Evolutionary conservation across 2,329 filamentous ascomycete species (phyloP).

Genomic region (Furcasterigmium furcatum): DNA sequence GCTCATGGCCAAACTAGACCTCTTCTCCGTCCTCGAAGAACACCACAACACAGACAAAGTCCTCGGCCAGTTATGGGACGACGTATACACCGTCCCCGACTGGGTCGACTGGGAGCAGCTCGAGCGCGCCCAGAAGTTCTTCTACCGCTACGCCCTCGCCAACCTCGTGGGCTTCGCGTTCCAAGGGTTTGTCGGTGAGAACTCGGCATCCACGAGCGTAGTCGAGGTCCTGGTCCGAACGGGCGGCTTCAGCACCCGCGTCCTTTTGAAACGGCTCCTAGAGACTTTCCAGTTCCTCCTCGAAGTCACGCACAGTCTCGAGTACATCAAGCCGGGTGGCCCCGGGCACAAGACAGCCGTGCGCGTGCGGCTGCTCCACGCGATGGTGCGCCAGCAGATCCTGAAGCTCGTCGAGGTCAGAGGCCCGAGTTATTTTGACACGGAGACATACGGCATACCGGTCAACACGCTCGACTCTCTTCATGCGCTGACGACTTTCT

Average conservation of each 20-base stretch:
- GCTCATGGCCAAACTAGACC: slow-evolving; percentile 4
- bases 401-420: slow-evolving; percentile 48
- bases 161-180: slow-evolving; percentile 48
- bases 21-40: slow-evolving; percentile 21
- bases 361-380: slow-evolving; percentile 62
- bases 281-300: slow-evolving; percentile 37
- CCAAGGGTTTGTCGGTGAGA: slow-evolving; percentile 32
- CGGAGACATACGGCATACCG: slow-evolving; percentile 55
- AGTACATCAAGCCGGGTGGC: slow-evolving; percentile 58
- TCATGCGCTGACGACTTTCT: slow-evolving; percentile 61
- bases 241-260: slow-evolving; percentile 61
- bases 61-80: slow-evolving; percentile 46
- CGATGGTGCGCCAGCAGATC: slow-evolving; percentile 60
- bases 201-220: slow-evolving; percentile 49
- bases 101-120: slow-evolving; percentile 70
- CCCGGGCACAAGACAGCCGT: slow-evolving; percentile 58
- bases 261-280: slow-evolving; percentile 55
- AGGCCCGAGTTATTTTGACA: slow-evolving; percentile 54
- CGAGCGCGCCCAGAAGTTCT: slow-evolving; percentile 54
- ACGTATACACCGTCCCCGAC: slow-evolving; percentile 56
- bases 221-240: slow-evolving; percentile 65
- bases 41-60: slow-evolving; percentile 45
- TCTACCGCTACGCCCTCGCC: slow-evolving; percentile 65
- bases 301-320: slow-evolving; percentile 56
- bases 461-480: slow-evolving; percentile 65